Evolutionary conservation across 1,284 basidiomycete genomes (phyloP).

Genomic region (Puccinia sorghi): DNA sequence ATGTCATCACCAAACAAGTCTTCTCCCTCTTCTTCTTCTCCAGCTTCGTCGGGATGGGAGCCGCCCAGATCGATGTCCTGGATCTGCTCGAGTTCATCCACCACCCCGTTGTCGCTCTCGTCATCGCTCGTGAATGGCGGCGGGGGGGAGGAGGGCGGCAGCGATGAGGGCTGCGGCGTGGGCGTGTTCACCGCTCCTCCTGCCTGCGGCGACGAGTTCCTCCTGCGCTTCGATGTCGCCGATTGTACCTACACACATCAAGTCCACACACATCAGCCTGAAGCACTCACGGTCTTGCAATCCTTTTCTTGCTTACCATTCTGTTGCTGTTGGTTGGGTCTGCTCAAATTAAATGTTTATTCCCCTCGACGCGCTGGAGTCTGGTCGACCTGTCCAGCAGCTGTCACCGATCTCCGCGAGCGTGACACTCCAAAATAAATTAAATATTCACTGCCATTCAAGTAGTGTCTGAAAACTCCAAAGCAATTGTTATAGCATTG

Average conservation of each 20-base stretch:
- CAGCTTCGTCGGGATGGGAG: constrained; percentile 65
- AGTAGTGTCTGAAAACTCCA: too few relatives aligned
- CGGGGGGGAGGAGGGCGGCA: constrained; percentile 50
- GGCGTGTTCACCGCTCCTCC: background rate
- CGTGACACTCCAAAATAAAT: too few relatives aligned
- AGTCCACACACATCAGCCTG: too few relatives aligned
- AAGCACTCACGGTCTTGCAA: too few relatives aligned
- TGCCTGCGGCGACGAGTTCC: constrained; percentile 32
- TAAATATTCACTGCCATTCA: too few relatives aligned
- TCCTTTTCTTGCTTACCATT: too few relatives aligned
- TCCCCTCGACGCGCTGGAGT: too few relatives aligned
- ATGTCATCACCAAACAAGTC: constrained; percentile 83
- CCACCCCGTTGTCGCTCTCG: constrained; percentile 38
- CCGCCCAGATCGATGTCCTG: constrained; percentile 62
- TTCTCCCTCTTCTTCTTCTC: constrained; percentile 82
- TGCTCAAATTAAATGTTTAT: too few relatives aligned
- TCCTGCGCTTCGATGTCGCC: constrained; percentile 32
- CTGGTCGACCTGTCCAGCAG: too few relatives aligned
- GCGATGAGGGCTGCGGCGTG: constrained; percentile 39
- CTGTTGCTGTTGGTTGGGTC: too few relatives aligned
- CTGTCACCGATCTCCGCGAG: too few relatives aligned
- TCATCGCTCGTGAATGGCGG: constrained; percentile 47
- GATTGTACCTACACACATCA: constrained; percentile 15
- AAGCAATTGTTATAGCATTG: too few relatives aligned
- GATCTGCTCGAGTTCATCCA: constrained; percentile 66